Conservation (phyloP, 225 moss, liverwort and hornwort species). For the Marchantia polymorpha region DNA sequence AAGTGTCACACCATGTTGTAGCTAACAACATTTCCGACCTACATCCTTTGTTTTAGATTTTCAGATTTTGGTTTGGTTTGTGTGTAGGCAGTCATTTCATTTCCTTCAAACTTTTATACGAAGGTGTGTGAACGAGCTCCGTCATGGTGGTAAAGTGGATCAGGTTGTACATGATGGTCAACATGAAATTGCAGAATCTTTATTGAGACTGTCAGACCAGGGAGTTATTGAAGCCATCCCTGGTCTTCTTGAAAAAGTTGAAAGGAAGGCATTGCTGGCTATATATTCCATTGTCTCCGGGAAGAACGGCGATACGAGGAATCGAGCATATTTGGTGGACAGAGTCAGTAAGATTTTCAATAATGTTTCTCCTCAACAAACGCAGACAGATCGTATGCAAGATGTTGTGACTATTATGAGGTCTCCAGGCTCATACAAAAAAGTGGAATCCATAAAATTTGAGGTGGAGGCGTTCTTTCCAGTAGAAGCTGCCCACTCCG, state of each 20-base stretch:
- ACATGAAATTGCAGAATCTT: not conserved
- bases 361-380: not conserved
- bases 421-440: conserved; percentile 20
- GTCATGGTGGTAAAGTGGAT: conserved; percentile 3
- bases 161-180: not conserved
- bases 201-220: conserved; percentile 23
- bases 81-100: conserved; percentile 24
- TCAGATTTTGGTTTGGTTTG: conserved; percentile 1
- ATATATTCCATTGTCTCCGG: conserved; percentile 19
- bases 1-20: not conserved
- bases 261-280: conserved; percentile 20
- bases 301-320: not conserved
- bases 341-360: conserved; percentile 13
- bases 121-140: conserved; percentile 13
- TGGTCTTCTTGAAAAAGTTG: conserved; percentile 24
- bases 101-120: conserved; percentile 18
- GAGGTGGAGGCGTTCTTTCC: conserved; percentile 21
- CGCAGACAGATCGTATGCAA: not conserved
- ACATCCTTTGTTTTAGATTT: not conserved
- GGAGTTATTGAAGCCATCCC: conserved; percentile 30
- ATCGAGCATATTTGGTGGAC: conserved; percentile 29
- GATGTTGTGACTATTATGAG: conserved; percentile 22
- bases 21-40: too few relatives aligned
- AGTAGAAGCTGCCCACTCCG: conserved; percentile 27
- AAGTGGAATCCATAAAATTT: not conserved